phyloP scores from a whole-genome alignment of 2,329 filamentous ascomycete species.

The Ophiognomonia clavigignenti-juglandacearum region DNA sequence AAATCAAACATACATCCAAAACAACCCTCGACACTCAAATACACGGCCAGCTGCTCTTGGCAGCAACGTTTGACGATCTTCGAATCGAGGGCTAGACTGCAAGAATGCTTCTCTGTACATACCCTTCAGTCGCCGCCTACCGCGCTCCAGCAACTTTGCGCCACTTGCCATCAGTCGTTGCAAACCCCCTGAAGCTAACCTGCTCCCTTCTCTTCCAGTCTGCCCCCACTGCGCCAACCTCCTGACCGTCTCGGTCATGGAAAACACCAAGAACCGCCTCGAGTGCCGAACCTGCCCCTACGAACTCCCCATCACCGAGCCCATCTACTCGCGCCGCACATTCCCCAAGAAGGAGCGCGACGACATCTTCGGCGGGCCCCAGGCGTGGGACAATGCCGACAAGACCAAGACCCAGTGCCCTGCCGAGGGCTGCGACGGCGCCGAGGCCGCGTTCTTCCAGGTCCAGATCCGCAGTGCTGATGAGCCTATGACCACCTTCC shows the following conservation, averaged over 20 bases:
- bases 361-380: slow-evolving; percentile 82
- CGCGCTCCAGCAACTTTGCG: not conserved
- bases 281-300: slow-evolving; percentile 96
- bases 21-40: slow-evolving; percentile 3
- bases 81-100: not conserved
- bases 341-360: slow-evolving; percentile 86
- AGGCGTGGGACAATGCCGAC: slow-evolving; percentile 87
- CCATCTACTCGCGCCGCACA: slow-evolving; percentile 76
- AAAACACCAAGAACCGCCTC: slow-evolving; percentile 68
- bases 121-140: not conserved
- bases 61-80: slow-evolving; percentile 1
- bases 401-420: slow-evolving; percentile 80
- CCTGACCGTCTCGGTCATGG: slow-evolving; percentile 64
- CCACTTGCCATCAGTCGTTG: not conserved
- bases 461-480: slow-evolving; percentile 97
- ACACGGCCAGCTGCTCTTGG: not conserved
- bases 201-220: slow-evolving; percentile 43
- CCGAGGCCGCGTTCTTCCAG: slow-evolving; percentile 89
- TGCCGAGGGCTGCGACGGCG: slow-evolving; percentile 72
- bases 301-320: slow-evolving; percentile 73
- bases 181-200: slow-evolving; percentile 13
- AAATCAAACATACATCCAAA: not conserved
- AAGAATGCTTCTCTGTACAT: slow-evolving; percentile 63
- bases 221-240: slow-evolving; percentile 82
- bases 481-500: slow-evolving; percentile 97